These are phyloP conservation scores for Botrytis fabae DNA, from an alignment of 2,329 filamentous ascomycete species.

Conservation along the genomic window DNA sequence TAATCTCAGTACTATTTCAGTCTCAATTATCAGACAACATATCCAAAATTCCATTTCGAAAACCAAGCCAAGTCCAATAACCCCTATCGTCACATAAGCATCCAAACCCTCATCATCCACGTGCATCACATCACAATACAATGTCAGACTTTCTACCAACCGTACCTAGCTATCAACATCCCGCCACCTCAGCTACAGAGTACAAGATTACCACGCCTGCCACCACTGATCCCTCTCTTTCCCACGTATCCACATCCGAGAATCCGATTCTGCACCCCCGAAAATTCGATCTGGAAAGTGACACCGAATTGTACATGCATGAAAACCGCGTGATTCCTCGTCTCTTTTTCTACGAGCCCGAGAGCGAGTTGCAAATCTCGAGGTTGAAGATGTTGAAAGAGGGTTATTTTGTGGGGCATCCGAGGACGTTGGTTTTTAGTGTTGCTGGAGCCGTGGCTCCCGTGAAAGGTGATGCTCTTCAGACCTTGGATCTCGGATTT, in stretches of 20 bases:
- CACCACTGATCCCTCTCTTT: not conserved
- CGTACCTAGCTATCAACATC: not conserved
- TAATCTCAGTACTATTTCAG: not conserved
- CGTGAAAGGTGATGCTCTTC: not conserved
- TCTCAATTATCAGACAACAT: not conserved
- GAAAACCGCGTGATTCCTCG: slow-evolving; percentile 16
- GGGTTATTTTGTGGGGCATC: slow-evolving; percentile 11
- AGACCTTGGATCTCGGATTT: not conserved
- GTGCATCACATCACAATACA: slow-evolving; percentile 7
- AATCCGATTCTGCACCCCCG: slow-evolving; percentile 13
- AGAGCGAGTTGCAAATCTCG: not conserved
- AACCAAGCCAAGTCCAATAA: not conserved
- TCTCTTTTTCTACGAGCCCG: slow-evolving; percentile 7
- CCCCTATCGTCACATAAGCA: not conserved
- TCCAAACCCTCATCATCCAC: not conserved
- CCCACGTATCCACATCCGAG: not conserved
- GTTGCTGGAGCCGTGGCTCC: slow-evolving; percentile 3
- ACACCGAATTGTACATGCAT: slow-evolving; percentile 17
- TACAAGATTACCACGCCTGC: not conserved
- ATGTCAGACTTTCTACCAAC: slow-evolving; percentile 9
- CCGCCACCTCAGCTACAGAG: not conserved
- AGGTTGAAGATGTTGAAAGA: slow-evolving; percentile 12
- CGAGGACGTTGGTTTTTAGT: slow-evolving; percentile 17
- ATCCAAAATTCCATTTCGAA: not conserved
- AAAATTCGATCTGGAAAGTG: slow-evolving; percentile 20